Percentiles rank a stretch among this genome's conserved stretches.
phyloP scores from a whole-genome alignment of 805 yeast species.

The Candida nanaspora region DNA sequence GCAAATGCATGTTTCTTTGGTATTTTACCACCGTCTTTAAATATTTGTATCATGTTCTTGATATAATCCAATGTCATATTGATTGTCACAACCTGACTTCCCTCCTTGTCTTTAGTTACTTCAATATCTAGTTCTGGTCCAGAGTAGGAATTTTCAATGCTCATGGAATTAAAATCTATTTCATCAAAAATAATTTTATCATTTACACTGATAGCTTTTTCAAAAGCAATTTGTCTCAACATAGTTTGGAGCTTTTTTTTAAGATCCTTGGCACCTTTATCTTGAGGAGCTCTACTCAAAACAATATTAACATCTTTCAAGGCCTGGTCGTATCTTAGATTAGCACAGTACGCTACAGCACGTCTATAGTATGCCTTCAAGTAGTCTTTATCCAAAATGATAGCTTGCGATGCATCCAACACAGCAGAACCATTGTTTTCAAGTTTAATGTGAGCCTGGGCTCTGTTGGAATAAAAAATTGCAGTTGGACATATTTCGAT shows the following conservation, averaged over 20 bases:
- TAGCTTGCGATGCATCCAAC: constrained; percentile 66
- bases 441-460: constrained; percentile 78
- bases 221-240: constrained; percentile 71
- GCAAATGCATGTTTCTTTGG: constrained; percentile 84
- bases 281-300: constrained; percentile 56
- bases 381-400: constrained; percentile 58
- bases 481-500: constrained; percentile 60
- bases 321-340: constrained; percentile 70
- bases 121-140: constrained; percentile 48
- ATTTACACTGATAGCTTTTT: constrained; percentile 75
- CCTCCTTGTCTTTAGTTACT: constrained; percentile 8
- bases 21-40: constrained; percentile 63
- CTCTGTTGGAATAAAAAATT: constrained; percentile 75
- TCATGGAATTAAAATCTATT: constrained; percentile 39
- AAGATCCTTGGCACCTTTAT: constrained; percentile 57
- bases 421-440: constrained; percentile 86
- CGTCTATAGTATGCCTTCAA: constrained; percentile 82
- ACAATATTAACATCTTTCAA: constrained; percentile 60
- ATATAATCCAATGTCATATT: constrained; percentile 51
- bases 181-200: constrained; percentile 42
- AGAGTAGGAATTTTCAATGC: constrained; percentile 46
- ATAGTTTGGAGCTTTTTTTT: constrained; percentile 56
- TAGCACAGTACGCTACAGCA: constrained; percentile 74
- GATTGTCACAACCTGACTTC: constrained; percentile 27
- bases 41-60: constrained; percentile 56